phyloP scores from a whole-genome alignment of 2,329 filamentous ascomycete species.

The Geoglossum cookeanum region DNA sequence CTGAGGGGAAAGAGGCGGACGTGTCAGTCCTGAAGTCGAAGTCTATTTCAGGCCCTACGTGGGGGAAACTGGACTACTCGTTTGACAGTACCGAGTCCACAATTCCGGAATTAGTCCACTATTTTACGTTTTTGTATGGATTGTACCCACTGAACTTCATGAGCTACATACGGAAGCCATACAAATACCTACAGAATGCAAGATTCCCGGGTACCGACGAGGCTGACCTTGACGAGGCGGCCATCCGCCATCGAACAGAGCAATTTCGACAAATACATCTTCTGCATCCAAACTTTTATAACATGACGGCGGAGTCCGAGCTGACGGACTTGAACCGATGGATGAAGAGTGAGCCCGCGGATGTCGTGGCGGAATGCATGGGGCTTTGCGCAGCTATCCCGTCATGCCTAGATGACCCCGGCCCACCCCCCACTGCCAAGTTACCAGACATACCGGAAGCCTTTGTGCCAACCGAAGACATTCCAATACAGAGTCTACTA shows the following conservation, averaged over 20 bases:
- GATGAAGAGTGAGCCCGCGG: conserved; percentile 61
- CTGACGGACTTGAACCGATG: conserved; percentile 57
- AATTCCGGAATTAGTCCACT: conserved; percentile 50
- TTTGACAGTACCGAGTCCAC: conserved; percentile 41
- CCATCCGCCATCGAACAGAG: conserved; percentile 59
- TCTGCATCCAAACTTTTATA: conserved; percentile 72
- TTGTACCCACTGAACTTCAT: conserved; percentile 73
- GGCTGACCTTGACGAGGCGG: conserved; percentile 57
- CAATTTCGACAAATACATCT: conserved; percentile 53
- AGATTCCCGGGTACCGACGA: conserved; percentile 52
- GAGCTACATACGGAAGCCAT: conserved; percentile 68
- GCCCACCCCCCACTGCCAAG: conserved; percentile 26
- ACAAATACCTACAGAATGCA: conserved; percentile 56
- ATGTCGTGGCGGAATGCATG: conserved; percentile 65
- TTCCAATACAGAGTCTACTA: conserved; percentile 16
- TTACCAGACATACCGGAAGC: conserved; percentile 25
- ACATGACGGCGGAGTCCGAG: conserved; percentile 59
- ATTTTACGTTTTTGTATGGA: conserved; percentile 68
- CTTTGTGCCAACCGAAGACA: conserved; percentile 19
- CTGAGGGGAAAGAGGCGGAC: conserved; percentile 13
- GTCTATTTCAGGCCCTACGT: conserved; percentile 20
- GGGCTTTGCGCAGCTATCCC: conserved; percentile 35
- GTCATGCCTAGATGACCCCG: conserved; percentile 24
- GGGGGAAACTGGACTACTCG: conserved; percentile 45
- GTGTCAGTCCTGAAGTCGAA: neutral